Base-by-base conservation (phyloP, 306 rosid species). In the Acmispon strigosus region DNA sequence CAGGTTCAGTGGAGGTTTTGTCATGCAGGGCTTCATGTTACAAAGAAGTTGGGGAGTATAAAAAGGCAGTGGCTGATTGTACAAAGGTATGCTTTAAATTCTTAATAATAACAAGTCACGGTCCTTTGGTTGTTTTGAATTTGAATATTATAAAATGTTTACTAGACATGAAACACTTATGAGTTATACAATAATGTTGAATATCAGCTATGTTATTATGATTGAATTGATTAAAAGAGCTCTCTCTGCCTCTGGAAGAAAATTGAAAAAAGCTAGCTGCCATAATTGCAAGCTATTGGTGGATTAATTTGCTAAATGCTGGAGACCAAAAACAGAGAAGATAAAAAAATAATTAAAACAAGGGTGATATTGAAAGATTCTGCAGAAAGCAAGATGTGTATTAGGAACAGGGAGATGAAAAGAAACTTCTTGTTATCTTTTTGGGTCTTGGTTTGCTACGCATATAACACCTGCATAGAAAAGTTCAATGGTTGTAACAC, bases 1-100 rank as follows among this genome's bases (percentile, higher is more conserved):
- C 82, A 5, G 83, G 79, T 32, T 2, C 81, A 0, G 55, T 17
- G 5, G 97, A 95, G 73, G 96, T 91, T 59, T 81, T 95, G 83
- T 86, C 97, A 0, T 87, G 90, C 83, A 82, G 99, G 79, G 97
- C 99, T 76, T 95, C 99, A 0, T 91, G 99, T 85, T 95, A 89
- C 80, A 95, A 95, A 82, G 99, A 95, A 82, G 99, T 95, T 20
- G 96, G 99, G 50, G 96, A 91, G 86, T 95, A 91, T 80, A 95
- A 95, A 85, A 94, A 95, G 77, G 97, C 97, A 4, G 99, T 95
- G 69, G 96, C 90, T 3, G 99, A 95, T 76, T 95, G 99, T 84
- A 86, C 99, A 36, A 87, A 85, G 99, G 99, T 95, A 87, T 64
- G 2, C 16, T 66, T 14, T 70, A 16, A 42, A 53, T 51, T 64